Evolutionary conservation across 129 eudicot species (phyloP), one percentile per base, ranked within the genome.

Genomic region (Artemisia argyi): DNA sequence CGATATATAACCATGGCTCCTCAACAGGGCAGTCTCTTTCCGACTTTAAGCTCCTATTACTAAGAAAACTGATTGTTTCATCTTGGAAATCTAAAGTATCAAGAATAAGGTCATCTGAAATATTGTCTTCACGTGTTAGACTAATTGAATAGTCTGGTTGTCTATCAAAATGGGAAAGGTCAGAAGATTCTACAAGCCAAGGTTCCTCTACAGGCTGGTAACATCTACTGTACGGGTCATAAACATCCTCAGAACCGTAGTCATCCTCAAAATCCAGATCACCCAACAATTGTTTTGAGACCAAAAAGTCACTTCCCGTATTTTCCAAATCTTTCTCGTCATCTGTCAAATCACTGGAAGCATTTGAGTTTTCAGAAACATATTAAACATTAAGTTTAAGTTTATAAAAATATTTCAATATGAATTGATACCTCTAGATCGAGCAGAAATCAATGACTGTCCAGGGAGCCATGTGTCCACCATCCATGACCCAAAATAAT

Each of bases 271-370:
- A 73, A 55, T 64, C 71, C 44, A 75, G 80, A 71, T 81, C 85
- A 67, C 85, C 73, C 52, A 59, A 68, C 32, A 77, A 69, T 15
- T 75, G 85, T 61, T 80, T 85, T 39, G 85, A 67, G 65, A 75
- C 73, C 65, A 82, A 78, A 61, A 82, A 83, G 75, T 68, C 85
- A 60, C 83, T 68, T 52, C 78, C 76, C 15, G 55, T 10, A 53
- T 82, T 69, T 62, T 78, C 84, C 83, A 59, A 68, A 35, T 18
- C 65, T 72, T 85, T 85, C 50, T 69, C 82, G 44, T 75, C 77
- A 92, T 92, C 98, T 92, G 98, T 76, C 78, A 89, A 87, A 85
- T 68, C 86, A 89, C 98, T 89, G 95, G 91, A 83, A 86, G 82
- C 87, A 89, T 92, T 87, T 92, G 76, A 92, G 97, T 89, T 83